phyloP scores from a whole-genome alignment of 2,329 filamentous ascomycete genomes.

The Fusarium vanettenii region DNA sequence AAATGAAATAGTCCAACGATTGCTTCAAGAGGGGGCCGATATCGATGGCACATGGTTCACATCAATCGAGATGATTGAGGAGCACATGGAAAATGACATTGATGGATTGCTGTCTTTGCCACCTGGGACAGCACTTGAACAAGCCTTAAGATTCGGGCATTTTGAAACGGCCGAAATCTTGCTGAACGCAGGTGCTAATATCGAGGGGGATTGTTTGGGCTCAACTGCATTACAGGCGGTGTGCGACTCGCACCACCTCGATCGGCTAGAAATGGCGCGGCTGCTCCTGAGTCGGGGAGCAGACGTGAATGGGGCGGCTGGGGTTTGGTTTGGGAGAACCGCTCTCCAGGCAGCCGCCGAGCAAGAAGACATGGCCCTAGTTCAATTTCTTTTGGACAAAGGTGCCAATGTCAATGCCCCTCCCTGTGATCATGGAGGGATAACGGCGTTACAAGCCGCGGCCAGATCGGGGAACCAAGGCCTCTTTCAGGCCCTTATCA shows the following conservation, averaged over 20 bases:
- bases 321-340: neutral
- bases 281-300: neutral
- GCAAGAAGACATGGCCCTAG: neutral
- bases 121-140: neutral
- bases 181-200: neutral
- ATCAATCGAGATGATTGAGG: neutral
- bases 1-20: neutral
- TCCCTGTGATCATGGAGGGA: neutral
- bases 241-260: neutral
- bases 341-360: neutral
- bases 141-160: neutral
- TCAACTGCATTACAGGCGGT: neutral
- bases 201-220: neutral
- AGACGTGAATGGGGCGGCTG: neutral
- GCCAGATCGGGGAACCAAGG: neutral
- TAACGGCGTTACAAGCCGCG: neutral
- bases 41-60: neutral
- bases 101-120: rapidly evolving
- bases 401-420: neutral
- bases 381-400: neutral
- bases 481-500: neutral
- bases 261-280: neutral
- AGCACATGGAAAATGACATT: rapidly evolving
- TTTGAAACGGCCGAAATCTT: neutral
- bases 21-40: neutral